Evolutionary conservation across 768 basidiomycete species (phyloP), one percentile per base, ranked within the genome.

Genomic region (Sutorius australiensis): DNA sequence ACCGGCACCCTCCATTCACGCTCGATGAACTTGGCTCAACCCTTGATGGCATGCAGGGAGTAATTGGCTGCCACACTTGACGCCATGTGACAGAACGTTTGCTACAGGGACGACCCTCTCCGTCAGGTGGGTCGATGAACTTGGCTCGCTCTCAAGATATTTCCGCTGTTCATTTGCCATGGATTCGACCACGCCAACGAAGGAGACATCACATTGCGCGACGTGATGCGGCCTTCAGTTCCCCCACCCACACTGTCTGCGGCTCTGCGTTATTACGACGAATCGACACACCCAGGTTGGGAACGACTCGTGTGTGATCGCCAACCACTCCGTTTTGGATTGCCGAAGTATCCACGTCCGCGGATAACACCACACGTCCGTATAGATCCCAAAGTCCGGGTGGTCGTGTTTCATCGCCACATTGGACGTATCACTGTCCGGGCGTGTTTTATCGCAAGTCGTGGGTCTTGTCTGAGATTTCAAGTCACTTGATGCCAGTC

Each of bases 41-140:
- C 36, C 50, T 37, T 21, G 45, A 52, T 52, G 17, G 13, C 37
- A 36, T 37, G 58, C 16, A 16, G 31, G 19, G 14, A 14, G n/a
- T 16, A 12, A 64, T 59, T 55, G 55, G 59, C 62, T 64, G 61
- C 63, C 63, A 64, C 61, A 36, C 16, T 21, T 14, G 24, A 19
- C 45, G 40, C 48, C 50, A 21, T 32, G 48, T 41, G 42, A 54
- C 28, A 32, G 8, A 19, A 28, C 2, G 31, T 37, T 21, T 5
- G 47, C 12, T 14, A 13, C 32, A 46, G 31, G 32, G 32, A 33
- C 45, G 19, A 4, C 30, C 1, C 19, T 33, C 10, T 0, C 5
- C 14, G 14, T 33, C 24, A 6, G 7, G 33, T 34, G 33, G 46
- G 16, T 7, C 24, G 19, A 10, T 21, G 19, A 34, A 17, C 48